Conservation (phyloP, 345 rosid species). For the Dipteronia sinensis region DNA sequence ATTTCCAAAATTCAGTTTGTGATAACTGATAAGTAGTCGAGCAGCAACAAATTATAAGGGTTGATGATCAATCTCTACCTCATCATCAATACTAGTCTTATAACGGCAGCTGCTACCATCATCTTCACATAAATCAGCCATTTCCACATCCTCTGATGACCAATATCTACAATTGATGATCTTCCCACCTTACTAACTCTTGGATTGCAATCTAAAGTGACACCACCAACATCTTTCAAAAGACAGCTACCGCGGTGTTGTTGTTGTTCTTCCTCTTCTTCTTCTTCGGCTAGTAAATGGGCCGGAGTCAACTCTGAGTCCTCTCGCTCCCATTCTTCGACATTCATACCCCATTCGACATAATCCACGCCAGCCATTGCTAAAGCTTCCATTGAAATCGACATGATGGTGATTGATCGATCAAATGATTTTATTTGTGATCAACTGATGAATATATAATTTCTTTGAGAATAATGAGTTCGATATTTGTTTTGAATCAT, state of each 20-base stretch:
- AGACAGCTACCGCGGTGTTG: background rate
- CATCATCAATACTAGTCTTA: too few relatives aligned
- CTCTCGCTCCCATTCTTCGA: slow-evolving; percentile 40
- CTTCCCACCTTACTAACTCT: background rate
- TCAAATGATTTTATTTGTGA: background rate
- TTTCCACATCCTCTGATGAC: too few relatives aligned
- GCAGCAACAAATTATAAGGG: too few relatives aligned
- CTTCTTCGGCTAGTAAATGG: slow-evolving; percentile 27
- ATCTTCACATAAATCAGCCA: too few relatives aligned
- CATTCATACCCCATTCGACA: slow-evolving; percentile 30
- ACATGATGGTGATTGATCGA: background rate
- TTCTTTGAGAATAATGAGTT: too few relatives aligned
- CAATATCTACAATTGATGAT: background rate
- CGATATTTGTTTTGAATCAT: too few relatives aligned
- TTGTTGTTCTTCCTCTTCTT: background rate
- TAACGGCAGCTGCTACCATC: too few relatives aligned
- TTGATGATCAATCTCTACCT: too few relatives aligned
- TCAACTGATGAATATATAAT: too few relatives aligned
- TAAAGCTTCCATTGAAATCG: slow-evolving; percentile 42
- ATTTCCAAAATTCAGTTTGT: too few relatives aligned
- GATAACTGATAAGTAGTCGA: too few relatives aligned
- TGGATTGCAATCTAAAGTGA: too few relatives aligned
- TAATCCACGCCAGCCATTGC: slow-evolving; percentile 43
- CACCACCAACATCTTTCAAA: background rate
- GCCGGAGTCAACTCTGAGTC: slow-evolving; percentile 20